Evolutionary conservation across 2,329 filamentous ascomycete species (phyloP).

Genomic region (Aspergillus fijiensis): DNA sequence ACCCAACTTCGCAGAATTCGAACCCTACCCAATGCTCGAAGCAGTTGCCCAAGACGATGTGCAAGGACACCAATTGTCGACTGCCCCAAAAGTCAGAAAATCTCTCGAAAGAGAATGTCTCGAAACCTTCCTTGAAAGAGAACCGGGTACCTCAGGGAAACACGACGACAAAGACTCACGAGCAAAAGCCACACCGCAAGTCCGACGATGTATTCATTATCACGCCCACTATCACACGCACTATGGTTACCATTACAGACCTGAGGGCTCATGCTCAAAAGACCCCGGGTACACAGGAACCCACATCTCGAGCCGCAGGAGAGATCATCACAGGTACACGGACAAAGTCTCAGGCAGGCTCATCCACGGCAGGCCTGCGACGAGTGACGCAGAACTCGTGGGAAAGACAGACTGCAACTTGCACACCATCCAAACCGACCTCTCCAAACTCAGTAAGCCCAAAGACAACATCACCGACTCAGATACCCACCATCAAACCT

Average conservation of each 20-base stretch:
- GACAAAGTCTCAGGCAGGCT: conserved; percentile 26
- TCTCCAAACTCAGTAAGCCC: background rate
- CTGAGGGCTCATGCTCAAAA: conserved; percentile 20
- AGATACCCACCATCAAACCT: conserved; percentile 13
- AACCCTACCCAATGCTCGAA: conserved; percentile 37
- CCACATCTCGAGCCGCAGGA: conserved; percentile 22
- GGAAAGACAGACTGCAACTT: conserved; percentile 24
- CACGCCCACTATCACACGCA: conserved; percentile 45
- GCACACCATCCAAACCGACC: conserved; percentile 18
- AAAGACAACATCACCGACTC: conserved; percentile 11
- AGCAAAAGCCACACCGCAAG: conserved; percentile 14
- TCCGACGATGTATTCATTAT: conserved; percentile 38
- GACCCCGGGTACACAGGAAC: conserved; percentile 14
- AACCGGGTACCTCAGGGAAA: conserved; percentile 19
- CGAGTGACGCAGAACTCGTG: conserved; percentile 25
- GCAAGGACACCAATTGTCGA: conserved; percentile 22
- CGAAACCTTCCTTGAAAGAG: conserved; percentile 26
- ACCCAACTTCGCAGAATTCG: conserved; percentile 35
- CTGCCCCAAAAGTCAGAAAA: conserved; percentile 18
- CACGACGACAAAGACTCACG: conserved; percentile 15
- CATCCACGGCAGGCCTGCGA: conserved; percentile 29
- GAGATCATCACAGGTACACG: conserved; percentile 31
- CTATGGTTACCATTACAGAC: conserved; percentile 35
- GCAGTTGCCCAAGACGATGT: conserved; percentile 27
- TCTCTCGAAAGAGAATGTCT: conserved; percentile 20